phyloP scores from a whole-genome alignment of 2,329 filamentous ascomycete genomes.

The Ophiostoma australiae region DNA sequence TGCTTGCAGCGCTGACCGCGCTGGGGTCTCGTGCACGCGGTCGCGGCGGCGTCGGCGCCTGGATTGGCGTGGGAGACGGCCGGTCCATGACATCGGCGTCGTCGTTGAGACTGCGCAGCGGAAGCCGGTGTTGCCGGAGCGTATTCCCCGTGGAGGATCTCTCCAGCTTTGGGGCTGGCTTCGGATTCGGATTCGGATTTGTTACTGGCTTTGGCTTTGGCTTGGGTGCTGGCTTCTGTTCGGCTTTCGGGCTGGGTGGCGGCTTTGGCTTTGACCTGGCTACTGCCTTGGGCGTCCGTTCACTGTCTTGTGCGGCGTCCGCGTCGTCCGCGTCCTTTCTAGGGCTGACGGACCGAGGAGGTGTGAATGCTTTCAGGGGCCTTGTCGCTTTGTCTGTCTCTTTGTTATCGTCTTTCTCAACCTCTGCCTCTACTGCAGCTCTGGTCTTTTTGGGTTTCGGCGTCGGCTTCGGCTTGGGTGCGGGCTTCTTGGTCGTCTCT shows the following conservation, averaged over 20 bases:
- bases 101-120: conserved; percentile 19
- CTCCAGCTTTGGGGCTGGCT: not conserved
- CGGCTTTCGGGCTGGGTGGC: conserved; percentile 1
- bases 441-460: conserved; percentile 18
- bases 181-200: not conserved
- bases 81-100: conserved; percentile 16
- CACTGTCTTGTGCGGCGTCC: not conserved
- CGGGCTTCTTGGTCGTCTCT: conserved; percentile 36
- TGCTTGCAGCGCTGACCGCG: not conserved
- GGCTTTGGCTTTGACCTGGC: not conserved
- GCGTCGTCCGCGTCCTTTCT: not conserved
- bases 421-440: not conserved
- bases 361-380: conserved; percentile 32
- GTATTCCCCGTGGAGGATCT: not conserved
- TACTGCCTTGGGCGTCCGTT: not conserved
- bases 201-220: not conserved
- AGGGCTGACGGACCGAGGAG: conserved; percentile 33
- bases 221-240: not conserved
- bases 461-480: not conserved
- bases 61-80: not conserved
- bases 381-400: not conserved
- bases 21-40: conserved; percentile 8
- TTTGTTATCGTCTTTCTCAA: no score
- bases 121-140: conserved; percentile 9
- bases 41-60: conserved; percentile 6